A percentile compares a stretch with the other conserved stretches of the same genome.
phyloP scores from a whole-genome alignment of 495 filamentous ascomycete species.

The Talaromyces ruber region DNA sequence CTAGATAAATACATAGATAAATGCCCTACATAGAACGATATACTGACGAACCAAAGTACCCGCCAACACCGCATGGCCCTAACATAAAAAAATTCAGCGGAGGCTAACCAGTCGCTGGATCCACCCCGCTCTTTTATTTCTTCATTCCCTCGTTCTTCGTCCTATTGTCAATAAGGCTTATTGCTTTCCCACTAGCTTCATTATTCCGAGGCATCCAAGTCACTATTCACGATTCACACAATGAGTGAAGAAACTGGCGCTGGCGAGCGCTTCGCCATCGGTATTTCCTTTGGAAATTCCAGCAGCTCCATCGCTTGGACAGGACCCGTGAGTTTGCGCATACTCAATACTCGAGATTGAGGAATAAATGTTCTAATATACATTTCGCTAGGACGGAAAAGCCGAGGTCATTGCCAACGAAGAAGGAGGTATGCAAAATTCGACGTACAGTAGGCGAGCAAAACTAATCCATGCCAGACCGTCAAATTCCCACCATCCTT shows the following conservation, averaged over 20 bases:
- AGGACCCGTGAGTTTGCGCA: slow-evolving; percentile 41
- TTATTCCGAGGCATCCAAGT: neutral
- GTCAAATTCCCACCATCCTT: slow-evolving; percentile 89
- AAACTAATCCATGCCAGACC: slow-evolving; percentile 47
- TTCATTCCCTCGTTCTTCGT: neutral
- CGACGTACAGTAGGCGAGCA: neutral
- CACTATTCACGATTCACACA: slow-evolving; percentile 7
- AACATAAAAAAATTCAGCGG: slow-evolving; percentile 1
- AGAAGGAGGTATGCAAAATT: slow-evolving; percentile 68
- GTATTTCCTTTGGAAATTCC: slow-evolving; percentile 95
- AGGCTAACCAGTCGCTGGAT: neutral
- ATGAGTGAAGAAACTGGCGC: slow-evolving; percentile 50
- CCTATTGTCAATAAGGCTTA: neutral
- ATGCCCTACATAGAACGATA: neutral
- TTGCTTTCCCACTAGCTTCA: neutral
- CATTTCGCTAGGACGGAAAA: slow-evolving; percentile 63
- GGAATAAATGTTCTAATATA: neutral
- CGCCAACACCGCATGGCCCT: neutral
- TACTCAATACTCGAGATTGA: neutral
- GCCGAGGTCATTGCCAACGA: slow-evolving; percentile 98
- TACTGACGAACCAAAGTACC: neutral
- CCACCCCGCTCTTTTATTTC: slow-evolving; percentile 6
- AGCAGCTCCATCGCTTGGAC: slow-evolving; percentile 95
- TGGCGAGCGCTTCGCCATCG: slow-evolving; percentile 69
- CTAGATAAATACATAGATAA: neutral